Conservation (phyloP, 257 asterid genomes). For the Petunia secreta region DNA sequence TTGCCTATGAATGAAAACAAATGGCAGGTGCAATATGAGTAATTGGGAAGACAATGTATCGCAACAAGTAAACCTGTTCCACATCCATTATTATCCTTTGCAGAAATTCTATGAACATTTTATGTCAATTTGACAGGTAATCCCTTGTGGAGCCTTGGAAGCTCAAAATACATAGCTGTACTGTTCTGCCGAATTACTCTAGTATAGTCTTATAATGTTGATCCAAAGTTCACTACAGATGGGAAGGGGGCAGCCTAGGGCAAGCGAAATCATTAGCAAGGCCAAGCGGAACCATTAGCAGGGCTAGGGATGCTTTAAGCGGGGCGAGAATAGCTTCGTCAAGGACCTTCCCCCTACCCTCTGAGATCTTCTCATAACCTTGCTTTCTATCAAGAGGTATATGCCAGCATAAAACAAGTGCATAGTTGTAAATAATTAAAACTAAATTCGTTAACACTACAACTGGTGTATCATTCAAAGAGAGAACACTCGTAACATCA, state of each 20-base stretch:
- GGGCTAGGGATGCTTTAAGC: too few relatives aligned
- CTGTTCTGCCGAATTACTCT: background rate
- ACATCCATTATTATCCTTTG: background rate
- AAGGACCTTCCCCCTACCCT: too few relatives aligned
- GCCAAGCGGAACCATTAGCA: too few relatives aligned
- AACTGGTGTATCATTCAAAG: too few relatives aligned
- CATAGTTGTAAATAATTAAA: constrained; percentile 6
- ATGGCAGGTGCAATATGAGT: background rate
- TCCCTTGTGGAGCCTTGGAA: background rate
- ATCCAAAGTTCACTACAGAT: too few relatives aligned
- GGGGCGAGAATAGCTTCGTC: too few relatives aligned
- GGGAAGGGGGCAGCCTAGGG: too few relatives aligned
- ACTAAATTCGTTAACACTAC: background rate
- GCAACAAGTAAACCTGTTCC: background rate
- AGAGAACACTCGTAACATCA: background rate
- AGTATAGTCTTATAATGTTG: too few relatives aligned
- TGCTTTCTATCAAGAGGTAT: background rate
- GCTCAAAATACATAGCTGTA: too few relatives aligned
- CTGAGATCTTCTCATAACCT: too few relatives aligned
- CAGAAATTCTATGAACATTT: background rate
- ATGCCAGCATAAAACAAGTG: background rate
- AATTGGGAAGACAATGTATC: background rate
- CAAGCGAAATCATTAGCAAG: too few relatives aligned
- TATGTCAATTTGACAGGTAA: background rate
- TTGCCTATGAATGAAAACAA: background rate